These are phyloP conservation scores for Tanacetum coccineum DNA, from an alignment of 129 eudicot species.

Conservation along the genomic window DNA sequence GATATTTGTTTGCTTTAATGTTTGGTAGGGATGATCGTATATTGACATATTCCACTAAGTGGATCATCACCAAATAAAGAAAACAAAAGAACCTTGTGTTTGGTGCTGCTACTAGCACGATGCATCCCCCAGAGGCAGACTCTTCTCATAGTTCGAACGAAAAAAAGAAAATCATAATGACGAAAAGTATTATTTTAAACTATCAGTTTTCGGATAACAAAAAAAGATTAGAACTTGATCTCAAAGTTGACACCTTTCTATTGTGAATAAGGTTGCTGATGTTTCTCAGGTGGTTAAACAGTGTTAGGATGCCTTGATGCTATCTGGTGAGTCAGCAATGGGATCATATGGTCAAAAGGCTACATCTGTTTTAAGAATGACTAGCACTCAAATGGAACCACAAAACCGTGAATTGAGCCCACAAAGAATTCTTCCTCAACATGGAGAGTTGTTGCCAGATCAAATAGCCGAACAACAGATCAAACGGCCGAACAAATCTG, in stretches of 20 bases:
- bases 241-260: neutral
- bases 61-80: conserved; percentile 83
- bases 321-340: too few relatives aligned
- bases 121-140: conserved; percentile 93
- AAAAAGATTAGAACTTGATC: neutral
- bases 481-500: conserved; percentile 68
- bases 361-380: conserved; percentile 42
- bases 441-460: conserved; percentile 42
- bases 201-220: neutral
- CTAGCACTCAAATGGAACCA: conserved; percentile 56
- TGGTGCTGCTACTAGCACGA: conserved; percentile 99
- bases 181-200: conserved; percentile 30
- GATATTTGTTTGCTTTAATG: too few relatives aligned
- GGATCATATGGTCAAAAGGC: conserved; percentile 61
- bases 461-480: too few relatives aligned
- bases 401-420: conserved; percentile 51
- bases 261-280: conserved; percentile 50
- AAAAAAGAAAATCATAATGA: too few relatives aligned
- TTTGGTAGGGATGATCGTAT: too few relatives aligned
- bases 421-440: conserved; percentile 22
- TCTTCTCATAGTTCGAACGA: too few relatives aligned
- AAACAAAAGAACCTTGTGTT: conserved; percentile 96
- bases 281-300: conserved; percentile 71
- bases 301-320: conserved; percentile 67
- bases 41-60: conserved; percentile 87